phyloP scores from a whole-genome alignment of 2,329 filamentous ascomycete species.

The Akanthomyces uredinophilus region DNA sequence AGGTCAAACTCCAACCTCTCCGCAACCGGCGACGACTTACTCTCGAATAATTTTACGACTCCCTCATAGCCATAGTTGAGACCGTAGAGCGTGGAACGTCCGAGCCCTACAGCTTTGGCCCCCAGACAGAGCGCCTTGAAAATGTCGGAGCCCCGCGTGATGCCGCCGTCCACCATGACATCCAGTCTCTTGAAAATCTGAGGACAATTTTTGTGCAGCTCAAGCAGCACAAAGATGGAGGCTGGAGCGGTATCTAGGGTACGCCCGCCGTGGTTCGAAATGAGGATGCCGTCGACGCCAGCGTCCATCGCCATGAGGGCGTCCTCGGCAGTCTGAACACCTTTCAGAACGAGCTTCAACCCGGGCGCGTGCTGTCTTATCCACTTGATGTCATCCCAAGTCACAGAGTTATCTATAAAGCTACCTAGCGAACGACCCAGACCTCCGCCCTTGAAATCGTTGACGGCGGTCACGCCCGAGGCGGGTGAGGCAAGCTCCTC shows the following conservation, averaged over 20 bases:
- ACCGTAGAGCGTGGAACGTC: conserved; percentile 55
- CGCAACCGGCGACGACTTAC: conserved; percentile 32
- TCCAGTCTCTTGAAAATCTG: conserved; percentile 56
- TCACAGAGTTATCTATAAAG: conserved; percentile 52
- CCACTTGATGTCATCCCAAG: conserved; percentile 68
- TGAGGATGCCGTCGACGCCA: conserved; percentile 62
- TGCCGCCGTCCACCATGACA: conserved; percentile 60
- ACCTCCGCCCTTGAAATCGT: conserved; percentile 50
- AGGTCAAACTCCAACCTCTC: neutral
- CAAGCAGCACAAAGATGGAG: conserved; percentile 54
- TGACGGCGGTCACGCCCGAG: conserved; percentile 42
- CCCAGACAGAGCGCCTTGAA: conserved; percentile 63
- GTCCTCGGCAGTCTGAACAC: conserved; percentile 63
- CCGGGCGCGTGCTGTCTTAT: conserved; percentile 41
- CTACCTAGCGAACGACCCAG: conserved; percentile 50
- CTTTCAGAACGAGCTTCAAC: conserved; percentile 61
- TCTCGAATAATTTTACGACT: conserved; percentile 46
- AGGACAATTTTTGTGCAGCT: conserved; percentile 57
- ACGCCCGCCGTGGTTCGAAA: conserved; percentile 67
- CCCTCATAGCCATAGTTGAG: conserved; percentile 57
- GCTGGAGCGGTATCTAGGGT: conserved; percentile 46
- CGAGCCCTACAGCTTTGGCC: conserved; percentile 58
- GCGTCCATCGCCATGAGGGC: conserved; percentile 54
- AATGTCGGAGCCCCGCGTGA: conserved; percentile 61
- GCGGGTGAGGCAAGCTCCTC: conserved; percentile 44